Conservation (phyloP, 1,284 basidiomycete genomes). For the Apiotrichum laibachii region DNA sequence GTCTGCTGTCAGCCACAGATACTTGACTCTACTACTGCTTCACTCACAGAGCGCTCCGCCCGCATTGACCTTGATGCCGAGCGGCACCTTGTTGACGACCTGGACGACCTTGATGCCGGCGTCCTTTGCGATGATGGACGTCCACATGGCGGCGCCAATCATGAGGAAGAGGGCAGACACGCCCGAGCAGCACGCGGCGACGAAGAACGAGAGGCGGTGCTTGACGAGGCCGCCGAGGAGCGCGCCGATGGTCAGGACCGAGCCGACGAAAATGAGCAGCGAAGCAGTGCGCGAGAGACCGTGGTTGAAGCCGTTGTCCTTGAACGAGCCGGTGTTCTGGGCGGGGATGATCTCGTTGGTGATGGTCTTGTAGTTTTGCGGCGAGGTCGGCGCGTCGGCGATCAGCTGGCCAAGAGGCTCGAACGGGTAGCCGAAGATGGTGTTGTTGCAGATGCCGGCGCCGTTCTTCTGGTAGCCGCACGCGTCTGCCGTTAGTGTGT, state of each 20-base stretch:
- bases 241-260: conserved; percentile 34
- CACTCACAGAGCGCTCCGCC: conserved; percentile 46
- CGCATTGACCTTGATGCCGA: conserved; percentile 41
- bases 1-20: conserved; percentile 26
- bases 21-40: too few relatives aligned
- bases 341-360: conserved; percentile 32
- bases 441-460: conserved; percentile 45
- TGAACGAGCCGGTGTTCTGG: conserved; percentile 27
- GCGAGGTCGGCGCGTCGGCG: conserved; percentile 40
- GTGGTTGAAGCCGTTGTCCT: conserved; percentile 39
- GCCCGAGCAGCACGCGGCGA: conserved; percentile 42
- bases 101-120: conserved; percentile 36
- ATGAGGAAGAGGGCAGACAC: conserved; percentile 35
- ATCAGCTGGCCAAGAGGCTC: conserved; percentile 40
- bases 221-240: conserved; percentile 47
- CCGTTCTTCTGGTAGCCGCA: conserved; percentile 47
- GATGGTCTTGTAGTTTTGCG: conserved; percentile 34
- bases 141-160: conserved; percentile 50
- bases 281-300: conserved; percentile 35
- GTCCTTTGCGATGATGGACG: conserved; percentile 47
- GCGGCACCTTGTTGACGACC: conserved; percentile 28
- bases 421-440: conserved; percentile 45
- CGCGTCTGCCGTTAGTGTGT: conserved; percentile 24
- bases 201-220: conserved; percentile 44
- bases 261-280: conserved; percentile 48